Conservation (phyloP, 2,329 filamentous ascomycete species). For the Fusarium denticulatum region DNA sequence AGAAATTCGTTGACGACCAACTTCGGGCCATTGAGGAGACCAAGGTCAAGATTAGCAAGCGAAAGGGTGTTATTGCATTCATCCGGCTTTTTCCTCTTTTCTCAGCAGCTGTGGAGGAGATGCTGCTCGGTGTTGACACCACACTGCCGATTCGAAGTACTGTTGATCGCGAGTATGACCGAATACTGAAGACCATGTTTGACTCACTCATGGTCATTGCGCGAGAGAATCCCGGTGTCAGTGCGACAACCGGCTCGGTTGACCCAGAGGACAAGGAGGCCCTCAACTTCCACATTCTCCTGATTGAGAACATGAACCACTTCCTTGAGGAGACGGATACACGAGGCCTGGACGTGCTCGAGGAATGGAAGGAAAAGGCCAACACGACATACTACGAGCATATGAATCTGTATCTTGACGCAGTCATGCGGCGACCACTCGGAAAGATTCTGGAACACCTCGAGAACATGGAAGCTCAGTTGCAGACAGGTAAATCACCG, state of each 20-base stretch:
- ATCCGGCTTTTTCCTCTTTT: conserved; percentile 94
- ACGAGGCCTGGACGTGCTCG: conserved; percentile 76
- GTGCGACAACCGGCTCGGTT: conserved; percentile 55
- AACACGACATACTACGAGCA: conserved; percentile 84
- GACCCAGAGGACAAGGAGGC: conserved; percentile 92
- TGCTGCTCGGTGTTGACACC: conserved; percentile 70
- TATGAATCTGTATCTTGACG: conserved; percentile 84
- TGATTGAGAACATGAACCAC: conserved; percentile 99
- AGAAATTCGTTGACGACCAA: conserved; percentile 92
- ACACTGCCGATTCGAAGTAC: conserved; percentile 74
- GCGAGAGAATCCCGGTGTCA: conserved; percentile 68
- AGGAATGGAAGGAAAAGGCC: conserved; percentile 84
- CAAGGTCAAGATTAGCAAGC: conserved; percentile 98
- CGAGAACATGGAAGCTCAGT: conserved; percentile 83
- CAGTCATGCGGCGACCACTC: conserved; percentile 87
- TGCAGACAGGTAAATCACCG: conserved; percentile 67
- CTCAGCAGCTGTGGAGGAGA: conserved; percentile 83
- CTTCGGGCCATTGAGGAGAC: conserved; percentile 96
- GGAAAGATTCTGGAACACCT: conserved; percentile 92
- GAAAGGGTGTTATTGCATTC: conserved; percentile 95
- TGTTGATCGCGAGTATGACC: conserved; percentile 87
- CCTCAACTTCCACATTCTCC: conserved; percentile 94
- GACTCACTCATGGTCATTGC: conserved; percentile 96
- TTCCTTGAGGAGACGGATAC: conserved; percentile 92
- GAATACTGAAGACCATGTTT: conserved; percentile 95